Conservation (phyloP, 176 grass and related monocot species). For the Oryza meyeriana region DNA sequence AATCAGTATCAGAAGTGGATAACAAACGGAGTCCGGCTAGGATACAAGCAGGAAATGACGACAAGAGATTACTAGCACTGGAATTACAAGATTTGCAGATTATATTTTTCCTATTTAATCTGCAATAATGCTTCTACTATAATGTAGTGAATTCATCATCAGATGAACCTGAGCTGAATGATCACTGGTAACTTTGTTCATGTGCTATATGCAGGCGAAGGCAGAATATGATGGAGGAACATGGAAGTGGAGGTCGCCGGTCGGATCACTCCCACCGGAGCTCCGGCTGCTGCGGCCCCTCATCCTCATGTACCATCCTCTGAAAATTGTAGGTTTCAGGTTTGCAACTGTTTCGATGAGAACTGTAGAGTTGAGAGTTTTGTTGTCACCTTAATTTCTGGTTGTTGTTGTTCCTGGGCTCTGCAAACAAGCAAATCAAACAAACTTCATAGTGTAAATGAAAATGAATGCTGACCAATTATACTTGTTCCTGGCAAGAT, state of each 20-base stretch:
- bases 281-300: neutral
- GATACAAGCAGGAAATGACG: no score
- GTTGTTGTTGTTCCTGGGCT: neutral
- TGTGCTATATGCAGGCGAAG: slow-evolving; percentile 35
- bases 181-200: neutral
- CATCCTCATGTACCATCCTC: slow-evolving; percentile 43
- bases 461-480: neutral
- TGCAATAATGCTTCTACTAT: neutral
- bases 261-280: neutral
- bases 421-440: neutral
- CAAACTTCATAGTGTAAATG: slow-evolving; percentile 17
- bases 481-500: neutral
- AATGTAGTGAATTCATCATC: neutral
- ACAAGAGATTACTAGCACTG: neutral
- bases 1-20: no score
- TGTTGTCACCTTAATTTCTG: no score
- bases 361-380: neutral
- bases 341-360: neutral
- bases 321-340: slow-evolving; percentile 30
- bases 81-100: neutral
- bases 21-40: no score
- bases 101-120: neutral
- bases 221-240: slow-evolving; percentile 23
- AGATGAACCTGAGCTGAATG: neutral
- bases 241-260: neutral